Evolutionary conservation across 2,329 filamentous ascomycete species (phyloP).

Genomic region (Xylariales sp.): DNA sequence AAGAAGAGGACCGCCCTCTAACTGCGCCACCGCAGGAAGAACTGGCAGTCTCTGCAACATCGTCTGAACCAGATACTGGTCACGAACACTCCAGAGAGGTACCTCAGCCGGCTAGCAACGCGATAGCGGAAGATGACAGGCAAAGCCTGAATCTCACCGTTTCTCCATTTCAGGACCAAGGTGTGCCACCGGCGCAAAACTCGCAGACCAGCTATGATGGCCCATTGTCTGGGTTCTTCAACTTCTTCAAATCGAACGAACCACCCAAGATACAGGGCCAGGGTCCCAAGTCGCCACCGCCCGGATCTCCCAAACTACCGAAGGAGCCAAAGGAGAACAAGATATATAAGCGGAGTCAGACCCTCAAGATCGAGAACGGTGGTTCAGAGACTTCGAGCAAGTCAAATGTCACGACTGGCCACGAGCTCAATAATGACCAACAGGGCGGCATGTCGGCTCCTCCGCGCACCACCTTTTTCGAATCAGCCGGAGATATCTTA

Average conservation of each 20-base stretch:
- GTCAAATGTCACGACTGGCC: slow-evolving; percentile 44
- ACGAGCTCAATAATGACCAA: slow-evolving; percentile 39
- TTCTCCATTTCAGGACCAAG: slow-evolving; percentile 25
- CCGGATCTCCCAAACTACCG: slow-evolving; percentile 13
- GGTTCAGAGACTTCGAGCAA: slow-evolving; percentile 27
- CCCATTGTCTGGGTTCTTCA: slow-evolving; percentile 62
- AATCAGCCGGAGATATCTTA: slow-evolving; percentile 87
- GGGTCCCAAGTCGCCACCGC: not conserved
- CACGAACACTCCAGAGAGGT: slow-evolving; percentile 50
- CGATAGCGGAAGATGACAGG: slow-evolving; percentile 63
- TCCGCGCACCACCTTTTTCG: slow-evolving; percentile 88
- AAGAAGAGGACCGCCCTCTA: slow-evolving; percentile 28
- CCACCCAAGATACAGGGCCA: slow-evolving; percentile 36
- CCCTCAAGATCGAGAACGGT: slow-evolving; percentile 46
- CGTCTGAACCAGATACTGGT: slow-evolving; percentile 24
- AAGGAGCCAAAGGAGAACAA: slow-evolving; percentile 53
- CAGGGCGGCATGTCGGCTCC: slow-evolving; percentile 58
- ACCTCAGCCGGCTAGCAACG: slow-evolving; percentile 64
- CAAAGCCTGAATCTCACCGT: slow-evolving; percentile 49
- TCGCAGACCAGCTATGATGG: slow-evolving; percentile 35
- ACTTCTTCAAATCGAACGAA: slow-evolving; percentile 64
- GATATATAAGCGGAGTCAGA: slow-evolving; percentile 77
- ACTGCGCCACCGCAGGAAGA: slow-evolving; percentile 16
- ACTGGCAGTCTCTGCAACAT: slow-evolving; percentile 18
- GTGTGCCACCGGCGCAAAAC: slow-evolving; percentile 15